Percentiles rank a stretch among this genome's conserved stretches.
Evolutionary conservation across 208 protist genomes (phyloP).

Genomic region (Leptomonas seymouri): DNA sequence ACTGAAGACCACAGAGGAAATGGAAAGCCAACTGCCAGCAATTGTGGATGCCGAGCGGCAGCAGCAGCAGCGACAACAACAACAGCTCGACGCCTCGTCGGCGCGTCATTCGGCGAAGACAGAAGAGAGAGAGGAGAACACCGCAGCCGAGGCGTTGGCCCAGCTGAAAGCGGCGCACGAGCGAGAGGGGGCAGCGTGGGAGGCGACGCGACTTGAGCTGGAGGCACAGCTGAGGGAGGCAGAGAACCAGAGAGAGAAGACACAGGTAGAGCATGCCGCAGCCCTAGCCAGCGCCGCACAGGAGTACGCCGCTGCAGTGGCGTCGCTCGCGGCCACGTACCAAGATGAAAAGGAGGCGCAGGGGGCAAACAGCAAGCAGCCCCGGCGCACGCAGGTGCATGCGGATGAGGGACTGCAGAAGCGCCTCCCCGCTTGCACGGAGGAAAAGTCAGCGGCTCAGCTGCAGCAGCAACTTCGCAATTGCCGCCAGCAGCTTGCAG

Average conservation of each 20-base stretch:
- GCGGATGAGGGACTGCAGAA: not conserved
- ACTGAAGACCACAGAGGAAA: not conserved
- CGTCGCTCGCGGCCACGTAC: not conserved
- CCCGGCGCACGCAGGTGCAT: conserved; percentile 1
- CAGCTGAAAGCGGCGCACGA: not conserved
- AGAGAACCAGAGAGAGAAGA: not conserved
- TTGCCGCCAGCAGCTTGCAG: conserved; percentile 19
- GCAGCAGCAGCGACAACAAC: not conserved
- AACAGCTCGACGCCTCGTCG: not conserved
- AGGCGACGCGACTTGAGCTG: not conserved
- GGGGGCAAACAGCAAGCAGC: not conserved
- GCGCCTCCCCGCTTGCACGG: too few species aligned
- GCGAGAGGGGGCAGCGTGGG: not conserved
- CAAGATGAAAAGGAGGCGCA: conserved; percentile 2
- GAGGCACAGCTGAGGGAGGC: conserved; percentile 4
- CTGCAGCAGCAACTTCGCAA: conserved; percentile 31
- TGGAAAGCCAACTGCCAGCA: not conserved
- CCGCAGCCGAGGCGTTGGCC: not conserved
- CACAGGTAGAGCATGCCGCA: not conserved
- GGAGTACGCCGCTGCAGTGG: not conserved
- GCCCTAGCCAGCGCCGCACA: not conserved
- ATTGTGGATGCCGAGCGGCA: not conserved
- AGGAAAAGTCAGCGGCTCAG: conserved; percentile 23
- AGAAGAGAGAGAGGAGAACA: not conserved
- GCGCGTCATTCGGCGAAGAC: not conserved